Conservation (phyloP, 2,329 filamentous ascomycete genomes). For the Spiromastix sp. region DNA sequence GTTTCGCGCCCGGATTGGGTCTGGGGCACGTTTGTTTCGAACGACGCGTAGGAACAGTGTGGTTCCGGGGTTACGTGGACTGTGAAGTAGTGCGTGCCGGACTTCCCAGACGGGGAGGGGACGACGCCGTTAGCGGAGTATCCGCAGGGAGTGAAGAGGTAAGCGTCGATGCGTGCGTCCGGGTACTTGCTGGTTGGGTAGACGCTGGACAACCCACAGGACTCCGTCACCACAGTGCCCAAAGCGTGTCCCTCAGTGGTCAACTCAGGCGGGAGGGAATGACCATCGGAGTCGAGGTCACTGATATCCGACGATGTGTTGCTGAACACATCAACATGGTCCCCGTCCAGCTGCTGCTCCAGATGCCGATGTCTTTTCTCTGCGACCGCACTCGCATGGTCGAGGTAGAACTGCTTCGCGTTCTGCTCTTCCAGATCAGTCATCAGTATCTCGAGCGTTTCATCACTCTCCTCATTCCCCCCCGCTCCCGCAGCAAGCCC, state of each 20-base stretch:
- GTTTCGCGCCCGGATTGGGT: conserved; percentile 81
- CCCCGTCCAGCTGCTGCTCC: conserved; percentile 50
- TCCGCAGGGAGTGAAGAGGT: conserved; percentile 91
- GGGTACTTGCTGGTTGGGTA: conserved; percentile 83
- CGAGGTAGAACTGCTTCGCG: conserved; percentile 59
- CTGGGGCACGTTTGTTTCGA: conserved; percentile 94
- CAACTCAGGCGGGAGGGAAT: conserved; percentile 57
- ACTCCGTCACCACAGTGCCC: conserved; percentile 82
- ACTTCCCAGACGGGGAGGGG: conserved; percentile 54
- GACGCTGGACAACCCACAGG: conserved; percentile 77
- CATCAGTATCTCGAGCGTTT: conserved; percentile 55
- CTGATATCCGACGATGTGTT: conserved; percentile 57
- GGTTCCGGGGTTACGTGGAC: conserved; percentile 97
- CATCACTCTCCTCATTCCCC: conserved; percentile 31
- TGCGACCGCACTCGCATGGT: conserved; percentile 81
- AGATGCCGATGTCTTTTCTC: conserved; percentile 67
- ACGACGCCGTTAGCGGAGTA: conserved; percentile 96
- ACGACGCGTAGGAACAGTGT: conserved; percentile 93
- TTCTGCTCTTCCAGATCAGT: conserved; percentile 57
- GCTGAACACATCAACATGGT: conserved; percentile 61
- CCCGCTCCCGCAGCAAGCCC: conserved; percentile 9
- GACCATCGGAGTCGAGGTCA: conserved; percentile 43
- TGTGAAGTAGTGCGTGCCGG: conserved; percentile 80
- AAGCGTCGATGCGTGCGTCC: conserved; percentile 87
- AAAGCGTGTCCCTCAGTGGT: conserved; percentile 91